phyloP scores from a whole-genome alignment of 768 basidiomycete genomes.

The Sarcomyxa edulis region DNA sequence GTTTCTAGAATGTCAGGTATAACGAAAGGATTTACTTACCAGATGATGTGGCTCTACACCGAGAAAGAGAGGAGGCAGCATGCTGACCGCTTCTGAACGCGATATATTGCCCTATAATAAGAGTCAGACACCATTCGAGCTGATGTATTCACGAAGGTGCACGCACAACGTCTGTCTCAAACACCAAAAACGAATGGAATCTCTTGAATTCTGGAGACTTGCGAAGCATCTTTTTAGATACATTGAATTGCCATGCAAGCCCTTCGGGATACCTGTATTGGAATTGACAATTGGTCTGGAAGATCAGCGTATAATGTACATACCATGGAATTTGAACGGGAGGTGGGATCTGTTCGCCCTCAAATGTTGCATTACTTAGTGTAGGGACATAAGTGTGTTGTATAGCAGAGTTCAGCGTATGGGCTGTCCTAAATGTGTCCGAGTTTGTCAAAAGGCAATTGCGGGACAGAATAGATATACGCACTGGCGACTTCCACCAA shows the following conservation, averaged over 20 bases:
- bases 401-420: conserved; percentile 77
- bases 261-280: conserved; percentile 83
- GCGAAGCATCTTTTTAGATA: conserved; percentile 82
- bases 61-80: conserved; percentile 96
- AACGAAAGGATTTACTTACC: conserved; percentile 36
- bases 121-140: too few relatives aligned
- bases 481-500: conserved; percentile 85
- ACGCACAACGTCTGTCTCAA: conserved; percentile 94
- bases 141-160: too few relatives aligned
- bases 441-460: conserved; percentile 6
- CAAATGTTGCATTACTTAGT: conserved; percentile 67
- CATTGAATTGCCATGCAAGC: conserved; percentile 96
- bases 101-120: conserved; percentile 84
- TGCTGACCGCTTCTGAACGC: conserved; percentile 95
- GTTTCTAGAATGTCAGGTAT: not conserved
- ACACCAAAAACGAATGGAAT: conserved; percentile 94
- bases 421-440: conserved; percentile 42
- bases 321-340: conserved; percentile 87
- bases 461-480: conserved; percentile 11
- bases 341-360: conserved; percentile 69
- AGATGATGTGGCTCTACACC: conserved; percentile 91
- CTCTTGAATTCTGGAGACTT: conserved; percentile 88
- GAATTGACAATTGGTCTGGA: conserved; percentile 7
- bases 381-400: conserved; percentile 73
- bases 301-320: conserved; percentile 9